Evolutionary conservation across 176 grass and related monocot genomes (phyloP), one percentile per base, ranked within the genome.

Genomic region (Aegilops speltoides): DNA sequence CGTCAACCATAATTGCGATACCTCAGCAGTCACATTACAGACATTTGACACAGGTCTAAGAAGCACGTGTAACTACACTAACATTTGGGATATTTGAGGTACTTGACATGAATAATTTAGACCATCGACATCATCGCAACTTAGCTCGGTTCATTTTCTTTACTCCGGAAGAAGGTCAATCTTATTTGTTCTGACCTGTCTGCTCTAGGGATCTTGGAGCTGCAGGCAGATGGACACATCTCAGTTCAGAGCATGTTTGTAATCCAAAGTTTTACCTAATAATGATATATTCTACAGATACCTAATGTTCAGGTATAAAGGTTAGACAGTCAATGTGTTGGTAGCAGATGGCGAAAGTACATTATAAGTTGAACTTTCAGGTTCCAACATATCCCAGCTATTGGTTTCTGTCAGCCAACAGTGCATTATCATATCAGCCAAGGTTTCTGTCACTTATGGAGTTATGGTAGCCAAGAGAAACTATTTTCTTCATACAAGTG

Each of bases 121-220:
- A 20, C 33, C 34, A 87, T 80, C 85, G 43, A 48, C 45, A 87
- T 72, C 52, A 26, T 82, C 36, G 81, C 52, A 52, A 34, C 74
- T 84, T 84, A 84, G 69, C 61, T 87, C 60, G 71, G 68, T 37
- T 62, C 22, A 54, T 64, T 57, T 67, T 8, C 5, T 9, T 8
- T 38, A 19, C 2, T 36, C 17, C 38, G 24, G 86, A 40, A 1
- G 4, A 40, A 24, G 38, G 48, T 68, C 38, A 34, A 72, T 34
- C 28, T 81, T 78, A 85, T 65, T 85, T 85, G 82, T 28, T 91
- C 82, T 91, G 86, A 32, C 86, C 77, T 88, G 86, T 77, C 54
- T 82, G 90, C 77, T 88, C 86, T 16, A 88, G 45, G n/a, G 52
- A 71, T 85, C 86, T 85, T 54, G 90, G 90, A 63, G 86, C 90